A percentile compares a stretch with the other conserved stretches of the same genome.
These are phyloP conservation scores for Senna siamea DNA, from an alignment of 306 rosid genomes.

Conservation along the genomic window DNA sequence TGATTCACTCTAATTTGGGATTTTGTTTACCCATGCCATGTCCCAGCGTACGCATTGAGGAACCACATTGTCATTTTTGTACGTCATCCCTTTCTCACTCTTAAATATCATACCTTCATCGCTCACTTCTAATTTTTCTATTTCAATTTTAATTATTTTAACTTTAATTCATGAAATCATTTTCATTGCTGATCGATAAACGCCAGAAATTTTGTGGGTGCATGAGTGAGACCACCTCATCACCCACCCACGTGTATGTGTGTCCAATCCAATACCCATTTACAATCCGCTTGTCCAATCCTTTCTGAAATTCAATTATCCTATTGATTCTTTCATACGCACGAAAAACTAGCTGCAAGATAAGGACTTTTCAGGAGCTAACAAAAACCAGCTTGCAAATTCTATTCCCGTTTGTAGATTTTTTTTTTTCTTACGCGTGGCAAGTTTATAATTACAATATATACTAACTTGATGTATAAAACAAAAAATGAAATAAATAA, in stretches of 20 bases:
- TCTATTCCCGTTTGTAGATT: too few species aligned
- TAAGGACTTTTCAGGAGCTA: neutral
- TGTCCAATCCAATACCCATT: neutral
- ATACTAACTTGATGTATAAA: too few species aligned
- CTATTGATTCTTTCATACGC: neutral
- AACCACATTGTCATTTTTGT: slow-evolving; percentile 51
- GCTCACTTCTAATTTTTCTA: slow-evolving; percentile 41
- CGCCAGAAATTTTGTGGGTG: neutral
- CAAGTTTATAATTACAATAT: too few species aligned
- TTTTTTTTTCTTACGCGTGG: too few species aligned
- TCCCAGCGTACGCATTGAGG: slow-evolving; percentile 56
- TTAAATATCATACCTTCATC: slow-evolving; percentile 32
- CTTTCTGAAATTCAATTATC: neutral
- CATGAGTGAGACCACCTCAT: neutral
- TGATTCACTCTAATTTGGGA: too few species aligned
- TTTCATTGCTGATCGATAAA: too few species aligned
- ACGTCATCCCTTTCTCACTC: slow-evolving; percentile 48
- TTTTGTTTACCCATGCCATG: neutral
- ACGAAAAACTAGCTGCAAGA: neutral
- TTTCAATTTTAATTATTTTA: neutral
- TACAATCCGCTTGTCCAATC: neutral
- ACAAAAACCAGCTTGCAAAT: too few species aligned
- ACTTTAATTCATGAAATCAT: neutral
- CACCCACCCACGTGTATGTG: neutral
- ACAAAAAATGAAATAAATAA: too few species aligned